Conservation (phyloP, 306 rosid genomes). For the Pyrus betulifolia region DNA sequence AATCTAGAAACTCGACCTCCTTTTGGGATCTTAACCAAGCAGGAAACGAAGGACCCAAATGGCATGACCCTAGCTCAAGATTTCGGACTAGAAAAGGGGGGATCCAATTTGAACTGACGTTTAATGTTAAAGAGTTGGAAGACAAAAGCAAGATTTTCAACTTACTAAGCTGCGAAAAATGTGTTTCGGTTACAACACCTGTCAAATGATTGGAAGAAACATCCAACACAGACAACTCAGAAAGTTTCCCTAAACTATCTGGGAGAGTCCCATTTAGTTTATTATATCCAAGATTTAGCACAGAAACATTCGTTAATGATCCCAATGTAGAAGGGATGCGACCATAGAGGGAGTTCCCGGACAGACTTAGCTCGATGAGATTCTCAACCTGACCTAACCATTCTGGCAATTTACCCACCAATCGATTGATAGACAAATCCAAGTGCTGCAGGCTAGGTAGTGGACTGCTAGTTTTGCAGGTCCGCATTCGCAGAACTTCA, state of each 20-base stretch:
- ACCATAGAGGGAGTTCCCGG: conserved; percentile 24
- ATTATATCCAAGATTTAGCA: conserved; percentile 11
- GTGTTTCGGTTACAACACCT: conserved; percentile 30
- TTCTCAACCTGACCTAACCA: conserved; percentile 31
- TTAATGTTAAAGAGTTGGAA: conserved; percentile 30
- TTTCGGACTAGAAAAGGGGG: conserved; percentile 21
- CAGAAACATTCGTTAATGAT: conserved; percentile 16
- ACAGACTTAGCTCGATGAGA: conserved; percentile 13
- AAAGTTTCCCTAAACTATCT: conserved; percentile 33
- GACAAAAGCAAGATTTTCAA: not conserved
- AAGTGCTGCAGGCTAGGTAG: conserved; percentile 11
- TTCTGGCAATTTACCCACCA: conserved; percentile 29
- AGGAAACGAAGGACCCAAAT: conserved; percentile 40
- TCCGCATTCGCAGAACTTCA: conserved; percentile 19
- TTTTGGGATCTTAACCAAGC: conserved; percentile 34
- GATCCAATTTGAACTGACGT: conserved; percentile 27
- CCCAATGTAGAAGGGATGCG: conserved; percentile 21
- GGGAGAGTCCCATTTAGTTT: conserved; percentile 37
- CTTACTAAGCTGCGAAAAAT: conserved; percentile 20
- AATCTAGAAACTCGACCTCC: not conserved
- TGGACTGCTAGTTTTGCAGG: conserved; percentile 5
- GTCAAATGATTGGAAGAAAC: conserved; percentile 37
- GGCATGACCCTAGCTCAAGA: conserved; percentile 29
- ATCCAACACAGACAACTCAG: conserved; percentile 12
- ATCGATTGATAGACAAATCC: conserved; percentile 7